A percentile compares a stretch with the other conserved stretches of the same genome.
phyloP scores from a whole-genome alignment of 1,139 yeast species.

The Suhomyces ambrosiae region DNA sequence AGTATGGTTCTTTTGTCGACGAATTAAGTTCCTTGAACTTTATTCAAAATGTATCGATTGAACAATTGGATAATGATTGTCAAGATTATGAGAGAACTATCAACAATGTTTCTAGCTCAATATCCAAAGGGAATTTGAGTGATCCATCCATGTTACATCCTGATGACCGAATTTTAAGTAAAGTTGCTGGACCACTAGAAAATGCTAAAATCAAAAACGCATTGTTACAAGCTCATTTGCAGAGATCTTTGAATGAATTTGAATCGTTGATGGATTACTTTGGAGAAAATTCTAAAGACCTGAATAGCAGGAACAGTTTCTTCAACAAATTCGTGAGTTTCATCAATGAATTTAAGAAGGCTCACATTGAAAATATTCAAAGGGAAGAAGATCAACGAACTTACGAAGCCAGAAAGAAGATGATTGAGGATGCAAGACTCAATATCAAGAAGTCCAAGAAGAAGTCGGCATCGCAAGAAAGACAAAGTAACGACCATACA shows the following conservation, averaged over 20 bases:
- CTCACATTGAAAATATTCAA: slow-evolving; percentile 50
- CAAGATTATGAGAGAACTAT: slow-evolving; percentile 59
- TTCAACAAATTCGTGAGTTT: slow-evolving; percentile 41
- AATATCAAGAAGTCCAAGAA: slow-evolving; percentile 13
- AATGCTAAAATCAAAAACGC: slow-evolving; percentile 66
- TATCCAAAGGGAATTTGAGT: slow-evolving; percentile 74
- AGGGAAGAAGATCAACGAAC: slow-evolving; percentile 49
- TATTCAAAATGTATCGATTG: slow-evolving; percentile 71
- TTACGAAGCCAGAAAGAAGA: slow-evolving; percentile 40
- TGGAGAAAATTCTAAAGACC: slow-evolving; percentile 77
- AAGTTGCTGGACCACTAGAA: slow-evolving; percentile 51
- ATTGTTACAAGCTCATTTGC: slow-evolving; percentile 57
- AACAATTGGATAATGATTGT: slow-evolving; percentile 75
- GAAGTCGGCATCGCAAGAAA: slow-evolving; percentile 4
- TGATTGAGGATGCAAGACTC: slow-evolving; percentile 31
- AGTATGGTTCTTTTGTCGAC: slow-evolving; percentile 71
- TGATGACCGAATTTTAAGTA: slow-evolving; percentile 61
- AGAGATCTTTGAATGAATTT: slow-evolving; percentile 55
- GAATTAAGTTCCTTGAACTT: slow-evolving; percentile 67
- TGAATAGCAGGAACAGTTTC: slow-evolving; percentile 41
- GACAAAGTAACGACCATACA: slow-evolving; percentile 7
- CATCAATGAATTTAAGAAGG: slow-evolving; percentile 45
- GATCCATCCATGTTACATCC: slow-evolving; percentile 73
- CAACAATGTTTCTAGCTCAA: slow-evolving; percentile 54
- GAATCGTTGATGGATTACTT: slow-evolving; percentile 70